These are phyloP conservation scores for Solanum bukasovii DNA, from an alignment of 257 asterid genomes.

Conservation along the genomic window DNA sequence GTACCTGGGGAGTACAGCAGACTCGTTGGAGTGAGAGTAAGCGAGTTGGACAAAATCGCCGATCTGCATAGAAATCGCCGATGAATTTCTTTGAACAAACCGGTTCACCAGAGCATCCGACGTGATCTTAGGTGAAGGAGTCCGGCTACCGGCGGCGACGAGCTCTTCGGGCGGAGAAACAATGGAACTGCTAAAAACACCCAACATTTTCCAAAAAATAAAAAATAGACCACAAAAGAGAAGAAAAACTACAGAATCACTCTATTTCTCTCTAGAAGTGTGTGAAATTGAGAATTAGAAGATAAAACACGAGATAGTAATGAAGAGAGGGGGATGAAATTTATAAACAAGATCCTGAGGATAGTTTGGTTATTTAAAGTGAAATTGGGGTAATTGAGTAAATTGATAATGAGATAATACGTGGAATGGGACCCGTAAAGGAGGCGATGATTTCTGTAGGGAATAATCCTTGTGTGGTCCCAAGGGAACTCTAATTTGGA, in stretches of 20 bases:
- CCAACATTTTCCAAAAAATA: slow-evolving; percentile 39
- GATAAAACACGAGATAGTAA: slow-evolving; percentile 5
- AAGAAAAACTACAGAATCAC: background rate
- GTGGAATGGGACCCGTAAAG: slow-evolving; percentile 23
- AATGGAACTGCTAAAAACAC: slow-evolving; percentile 75
- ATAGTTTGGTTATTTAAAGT: slow-evolving; percentile 8
- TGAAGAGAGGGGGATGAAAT: slow-evolving; percentile 8
- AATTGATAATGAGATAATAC: background rate
- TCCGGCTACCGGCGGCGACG: slow-evolving; percentile 93
- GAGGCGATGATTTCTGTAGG: slow-evolving; percentile 41
- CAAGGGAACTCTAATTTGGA: background rate
- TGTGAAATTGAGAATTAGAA: slow-evolving; percentile 7
- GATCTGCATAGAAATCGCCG: slow-evolving; percentile 72
- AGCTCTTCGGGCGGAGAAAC: slow-evolving; percentile 96
- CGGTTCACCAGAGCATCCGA: slow-evolving; percentile 74
- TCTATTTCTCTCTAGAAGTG: slow-evolving; percentile 9
- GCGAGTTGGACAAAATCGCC: slow-evolving; percentile 80
- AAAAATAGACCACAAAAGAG: background rate
- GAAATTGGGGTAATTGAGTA: background rate
- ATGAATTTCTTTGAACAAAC: slow-evolving; percentile 50
- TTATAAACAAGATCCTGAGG: slow-evolving; percentile 38
- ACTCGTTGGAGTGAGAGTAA: slow-evolving; percentile 61
- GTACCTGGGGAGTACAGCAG: slow-evolving; percentile 72
- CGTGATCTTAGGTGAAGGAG: slow-evolving; percentile 93
- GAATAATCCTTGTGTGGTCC: background rate